Percentiles rank a stretch among this genome's conserved stretches.
These are phyloP conservation scores for Myrmaecium sp. DNA, from an alignment of 2,329 filamentous ascomycete genomes.

Conservation along the genomic window DNA sequence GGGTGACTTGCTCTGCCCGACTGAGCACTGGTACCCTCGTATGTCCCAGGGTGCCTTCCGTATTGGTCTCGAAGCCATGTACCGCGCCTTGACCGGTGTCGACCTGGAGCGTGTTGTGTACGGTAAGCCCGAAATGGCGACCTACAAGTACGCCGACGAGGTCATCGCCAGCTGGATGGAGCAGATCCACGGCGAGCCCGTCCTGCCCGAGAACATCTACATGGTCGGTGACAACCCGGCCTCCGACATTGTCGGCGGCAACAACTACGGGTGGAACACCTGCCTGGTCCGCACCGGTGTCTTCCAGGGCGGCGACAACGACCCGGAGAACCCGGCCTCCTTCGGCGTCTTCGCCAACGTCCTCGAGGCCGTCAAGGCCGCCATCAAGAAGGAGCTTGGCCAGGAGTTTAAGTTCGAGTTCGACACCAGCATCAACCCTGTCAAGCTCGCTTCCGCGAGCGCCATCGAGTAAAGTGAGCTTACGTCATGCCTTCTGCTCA, in stretches of 20 bases:
- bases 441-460: conserved; percentile 29
- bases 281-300: conserved; percentile 64
- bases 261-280: conserved; percentile 72
- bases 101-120: conserved; percentile 62
- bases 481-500: too few species aligned
- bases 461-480: conserved; percentile 38
- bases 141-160: conserved; percentile 66
- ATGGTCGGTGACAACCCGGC: conserved; percentile 64
- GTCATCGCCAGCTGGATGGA: conserved; percentile 61
- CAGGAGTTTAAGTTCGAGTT: conserved; percentile 58
- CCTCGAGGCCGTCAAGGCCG: conserved; percentile 51
- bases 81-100: conserved; percentile 49
- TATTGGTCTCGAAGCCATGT: conserved; percentile 57
- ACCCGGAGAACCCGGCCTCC: conserved; percentile 59
- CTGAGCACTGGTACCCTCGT: conserved; percentile 42
- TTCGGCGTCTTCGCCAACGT: conserved; percentile 64
- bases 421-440: conserved; percentile 53
- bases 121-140: conserved; percentile 57
- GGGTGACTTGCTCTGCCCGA: conserved; percentile 46
- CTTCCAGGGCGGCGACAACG: conserved; percentile 61
- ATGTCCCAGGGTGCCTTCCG: conserved; percentile 64
- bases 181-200: conserved; percentile 55
- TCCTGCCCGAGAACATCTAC: conserved; percentile 52
- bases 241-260: conserved; percentile 58
- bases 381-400: conserved; percentile 53